A percentile compares a stretch with the other conserved stretches of the same genome.
Evolutionary conservation across 371 early-diverging fungal species (phyloP).

Genomic region (Saksenaea oblongispora): DNA sequence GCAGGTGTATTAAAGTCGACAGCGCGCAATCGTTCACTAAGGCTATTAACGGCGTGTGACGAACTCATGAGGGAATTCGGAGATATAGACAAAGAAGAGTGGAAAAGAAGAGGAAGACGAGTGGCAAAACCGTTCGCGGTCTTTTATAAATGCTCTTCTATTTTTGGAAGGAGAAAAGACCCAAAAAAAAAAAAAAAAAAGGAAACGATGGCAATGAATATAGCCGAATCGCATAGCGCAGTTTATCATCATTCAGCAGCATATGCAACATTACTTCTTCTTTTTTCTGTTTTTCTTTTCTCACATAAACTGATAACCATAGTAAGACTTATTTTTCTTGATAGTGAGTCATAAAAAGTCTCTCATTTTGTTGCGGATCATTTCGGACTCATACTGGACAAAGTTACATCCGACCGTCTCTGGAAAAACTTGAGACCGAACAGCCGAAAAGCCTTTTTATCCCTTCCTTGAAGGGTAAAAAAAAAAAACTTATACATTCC

Average conservation of each 20-base stretch:
- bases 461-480: background rate
- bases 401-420: background rate
- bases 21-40: slow-evolving; percentile 20
- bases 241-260: background rate
- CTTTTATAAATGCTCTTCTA: background rate
- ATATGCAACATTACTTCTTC: background rate
- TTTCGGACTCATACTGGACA: slow-evolving; percentile 3
- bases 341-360: background rate
- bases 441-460: background rate
- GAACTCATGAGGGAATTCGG: slow-evolving; percentile 1
- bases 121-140: background rate
- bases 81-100: background rate
- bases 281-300: background rate
- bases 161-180: background rate
- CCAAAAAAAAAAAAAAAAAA: slow-evolving; percentile 1
- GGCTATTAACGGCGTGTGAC: background rate
- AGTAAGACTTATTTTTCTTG: background rate
- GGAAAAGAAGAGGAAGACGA: background rate
- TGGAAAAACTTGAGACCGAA: slow-evolving; percentile 5
- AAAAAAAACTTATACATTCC: background rate
- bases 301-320: background rate
- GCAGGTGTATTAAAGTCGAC: slow-evolving; percentile 40
- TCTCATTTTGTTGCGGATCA: background rate
- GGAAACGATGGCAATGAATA: background rate
- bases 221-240: background rate